Base-by-base conservation (phyloP, 2,329 filamentous ascomycete species). In the Plenodomus biglobosus region DNA sequence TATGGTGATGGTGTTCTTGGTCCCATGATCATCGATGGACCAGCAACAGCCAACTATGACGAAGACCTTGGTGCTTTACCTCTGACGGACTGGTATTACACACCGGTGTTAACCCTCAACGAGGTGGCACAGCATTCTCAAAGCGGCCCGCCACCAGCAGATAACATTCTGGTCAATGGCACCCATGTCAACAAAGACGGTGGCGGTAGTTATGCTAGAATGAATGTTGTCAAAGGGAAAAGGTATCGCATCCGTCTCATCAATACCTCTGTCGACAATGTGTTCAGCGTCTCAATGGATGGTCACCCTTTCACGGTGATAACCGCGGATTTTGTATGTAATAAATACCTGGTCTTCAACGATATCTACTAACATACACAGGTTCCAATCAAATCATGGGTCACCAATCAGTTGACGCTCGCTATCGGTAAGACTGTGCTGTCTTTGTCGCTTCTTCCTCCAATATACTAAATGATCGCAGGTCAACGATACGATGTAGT, bases 21-120 rank as follows among this genome's bases (percentile, higher is more conserved):
- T 2, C 59, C 67, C 8, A 65, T 77, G 27, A 68, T 69, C 38
- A 68, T 70, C 37, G 70, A 76, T 43, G 75, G 75, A 3, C 75
- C 75, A 15, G 70, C 73, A 15, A 70, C 67, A 15, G 66, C 65
- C 16, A 73, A 75, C 46, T 77, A 76, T 19, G 84, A 88, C 50
- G 75, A 80, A 40, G 85, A 88, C 58, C 72, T 86, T 0, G 85
- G 85, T 2, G 69, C 77, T 10, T 57, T 87, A 1, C 75, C 84
- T 20, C 62, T 87, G 5, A 79, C 76, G 15, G 86, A 89, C 59
- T 88, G 84, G 84, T 85, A 85, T 63, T 80, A 69, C 39, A 50
- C 60, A 48, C 65, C 56, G 52, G 68, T 49, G 34, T 64, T 67
- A 58, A 66, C 43, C 50, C 62, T 61, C 52, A 62, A 59, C 40